These are phyloP conservation scores for Acorus gramineus DNA, from an alignment of 106 monocot species.

Conservation along the genomic window DNA sequence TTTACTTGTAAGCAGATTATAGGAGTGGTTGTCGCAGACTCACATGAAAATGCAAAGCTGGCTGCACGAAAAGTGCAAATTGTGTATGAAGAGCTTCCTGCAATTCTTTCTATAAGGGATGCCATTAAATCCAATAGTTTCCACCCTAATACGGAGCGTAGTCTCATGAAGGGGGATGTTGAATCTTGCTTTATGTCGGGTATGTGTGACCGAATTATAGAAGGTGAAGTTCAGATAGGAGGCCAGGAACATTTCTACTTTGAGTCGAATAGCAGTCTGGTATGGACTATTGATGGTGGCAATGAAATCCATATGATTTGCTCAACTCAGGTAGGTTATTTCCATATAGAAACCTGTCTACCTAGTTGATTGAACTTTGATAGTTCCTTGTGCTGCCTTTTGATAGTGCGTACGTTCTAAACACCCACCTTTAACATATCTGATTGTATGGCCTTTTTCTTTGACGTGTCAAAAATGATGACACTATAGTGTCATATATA, in stretches of 20 bases:
- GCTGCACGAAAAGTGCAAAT: conserved; percentile 70
- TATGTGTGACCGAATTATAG: conserved; percentile 71
- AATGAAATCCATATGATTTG: conserved; percentile 98
- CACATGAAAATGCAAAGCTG: conserved; percentile 88
- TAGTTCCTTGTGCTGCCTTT: too few species aligned
- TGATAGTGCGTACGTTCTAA: too few species aligned
- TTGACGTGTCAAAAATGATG: too few species aligned
- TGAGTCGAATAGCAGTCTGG: conserved; percentile 73
- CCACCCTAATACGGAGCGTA: conserved; percentile 50
- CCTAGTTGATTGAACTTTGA: too few species aligned
- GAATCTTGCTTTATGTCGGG: conserved; percentile 58
- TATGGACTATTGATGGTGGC: conserved; percentile 96
- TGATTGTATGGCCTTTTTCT: too few species aligned
- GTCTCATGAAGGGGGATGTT: conserved; percentile 64
- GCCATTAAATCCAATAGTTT: conserved; percentile 62
- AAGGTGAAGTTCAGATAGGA: conserved; percentile 90
- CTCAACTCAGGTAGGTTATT: conserved; percentile 77
- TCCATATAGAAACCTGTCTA: too few species aligned
- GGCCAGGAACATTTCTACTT: conserved; percentile 99
- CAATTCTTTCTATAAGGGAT: conserved; percentile 78
- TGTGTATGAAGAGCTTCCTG: conserved; percentile 66
- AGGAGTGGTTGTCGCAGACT: conserved; percentile 93
- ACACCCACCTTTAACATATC: too few species aligned
- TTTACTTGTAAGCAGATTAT: conserved; percentile 40
- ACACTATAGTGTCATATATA: too few species aligned